Evolutionary conservation across 805 yeast species (phyloP), one percentile per base, ranked within the genome.

Genomic region (Saccharomycopsis fibuligera): DNA sequence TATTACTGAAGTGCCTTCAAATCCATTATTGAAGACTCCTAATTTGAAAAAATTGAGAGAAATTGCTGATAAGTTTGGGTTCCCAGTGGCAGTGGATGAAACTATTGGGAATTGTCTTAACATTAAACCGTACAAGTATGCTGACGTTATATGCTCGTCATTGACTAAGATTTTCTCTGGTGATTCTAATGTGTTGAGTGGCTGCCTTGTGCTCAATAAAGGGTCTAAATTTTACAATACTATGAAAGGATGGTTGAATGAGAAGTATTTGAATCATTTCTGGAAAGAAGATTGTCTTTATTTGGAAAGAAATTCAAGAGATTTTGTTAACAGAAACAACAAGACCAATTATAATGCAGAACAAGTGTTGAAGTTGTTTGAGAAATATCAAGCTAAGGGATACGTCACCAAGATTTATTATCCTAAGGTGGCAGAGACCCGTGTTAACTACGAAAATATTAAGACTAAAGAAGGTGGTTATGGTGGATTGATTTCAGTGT

Each of bases 271-370:
- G 57, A 97, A 91, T 59, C 65, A 73, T 5, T 74, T 86, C 56
- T 93, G 97, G 97, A 86, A 82, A 29, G 96, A 91, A 66, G 99
- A 93, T 66, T 96, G 96, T 1, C 78, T 93, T 47, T 83, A 83
- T 60, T 67, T 93, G 60, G 99, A 93, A 65, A 75, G 96, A 61
- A 93, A 93, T 69, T 87, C 96, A 3, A 77, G 98, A 53, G 97
- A 93, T 65, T 90, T 87, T 61, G 79, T 76, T 29, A 67, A 68
- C 21, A 73, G 97, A 59, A 82, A 75, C 33, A 54, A 60, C 17
- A 65, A 64, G 41, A 74, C 81, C 53, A 81, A 85, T 62, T 62
- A 64, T 25, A 85, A 78, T 44, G 69, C 89, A 3, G 65, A 68
- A 44, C 69, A 70, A 22, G 78, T 79, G 12, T 72, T 85, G 4